Evolutionary conservation across 2,329 filamentous ascomycete genomes (phyloP).

Genomic region (Talaromyces albobiverticillius): DNA sequence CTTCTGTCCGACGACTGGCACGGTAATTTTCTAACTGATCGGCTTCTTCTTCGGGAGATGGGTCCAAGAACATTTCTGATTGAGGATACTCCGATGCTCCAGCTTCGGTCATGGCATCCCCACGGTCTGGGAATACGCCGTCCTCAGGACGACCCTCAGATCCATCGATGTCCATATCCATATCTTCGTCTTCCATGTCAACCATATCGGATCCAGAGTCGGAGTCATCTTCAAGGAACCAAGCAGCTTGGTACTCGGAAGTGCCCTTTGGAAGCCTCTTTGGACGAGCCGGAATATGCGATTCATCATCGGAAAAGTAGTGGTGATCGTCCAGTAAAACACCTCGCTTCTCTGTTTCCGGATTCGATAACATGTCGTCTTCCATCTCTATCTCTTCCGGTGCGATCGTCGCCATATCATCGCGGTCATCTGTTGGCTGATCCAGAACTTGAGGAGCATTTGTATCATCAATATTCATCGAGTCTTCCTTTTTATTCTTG

Average conservation of each 20-base stretch:
- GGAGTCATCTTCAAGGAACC: conserved; percentile 81
- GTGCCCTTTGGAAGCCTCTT: conserved; percentile 85
- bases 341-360: conserved; percentile 67
- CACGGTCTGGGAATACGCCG: conserved; percentile 60
- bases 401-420: conserved; percentile 78
- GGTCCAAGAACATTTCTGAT: conserved; percentile 85
- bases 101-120: conserved; percentile 66
- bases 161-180: conserved; percentile 50
- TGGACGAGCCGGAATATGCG: conserved; percentile 57
- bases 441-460: conserved; percentile 57
- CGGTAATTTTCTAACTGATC: conserved; percentile 80
- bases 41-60: conserved; percentile 76
- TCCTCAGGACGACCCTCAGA: conserved; percentile 71
- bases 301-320: conserved; percentile 90
- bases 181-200: conserved; percentile 63
- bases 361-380: conserved; percentile 56
- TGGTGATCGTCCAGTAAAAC: conserved; percentile 95
- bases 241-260: conserved; percentile 89
- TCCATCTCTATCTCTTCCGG: conserved; percentile 82
- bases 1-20: conserved; percentile 72
- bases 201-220: conserved; percentile 84
- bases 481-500: conserved; percentile 54
- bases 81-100: conserved; percentile 87
- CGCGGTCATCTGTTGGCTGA: conserved; percentile 71
- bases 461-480: conserved; percentile 67